Percentiles rank a stretch among this genome's conserved stretches.
Conservation (phyloP, 2,329 filamentous ascomycete species). For the Orbilia ellipsospora region DNA sequence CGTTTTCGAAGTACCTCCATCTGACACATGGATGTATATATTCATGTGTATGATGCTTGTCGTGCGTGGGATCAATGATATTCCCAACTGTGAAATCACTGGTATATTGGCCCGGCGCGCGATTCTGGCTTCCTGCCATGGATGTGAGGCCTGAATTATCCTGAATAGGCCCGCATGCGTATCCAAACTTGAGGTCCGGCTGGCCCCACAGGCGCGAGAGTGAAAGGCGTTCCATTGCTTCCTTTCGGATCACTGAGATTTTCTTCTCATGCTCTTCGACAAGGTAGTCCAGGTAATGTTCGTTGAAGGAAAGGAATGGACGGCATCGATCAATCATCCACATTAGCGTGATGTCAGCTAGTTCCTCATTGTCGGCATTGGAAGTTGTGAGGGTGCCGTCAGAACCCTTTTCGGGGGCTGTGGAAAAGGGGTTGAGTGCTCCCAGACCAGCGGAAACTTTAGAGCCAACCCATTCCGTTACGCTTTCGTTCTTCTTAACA, state of each 20-base stretch:
- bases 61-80: constrained; percentile 43
- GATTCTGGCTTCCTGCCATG: constrained; percentile 42
- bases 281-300: constrained; percentile 53
- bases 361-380: constrained; percentile 55
- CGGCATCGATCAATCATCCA: constrained; percentile 63
- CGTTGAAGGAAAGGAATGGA: constrained; percentile 57
- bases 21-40: constrained; percentile 51
- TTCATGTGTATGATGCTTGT: constrained; percentile 43
- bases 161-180: constrained; percentile 40
- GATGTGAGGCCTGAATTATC: constrained; percentile 41
- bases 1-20: constrained; percentile 53
- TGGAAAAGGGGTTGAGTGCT: constrained; percentile 36
- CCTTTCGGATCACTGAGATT: constrained; percentile 36
- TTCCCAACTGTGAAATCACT: constrained; percentile 45
- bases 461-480: constrained; percentile 10
- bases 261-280: constrained; percentile 41
- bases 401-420: constrained; percentile 31
- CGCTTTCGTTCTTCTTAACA: constrained; percentile 44
- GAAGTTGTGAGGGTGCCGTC: constrained; percentile 30
- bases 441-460: constrained; percentile 35
- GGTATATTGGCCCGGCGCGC: constrained; percentile 46
- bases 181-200: constrained; percentile 42
- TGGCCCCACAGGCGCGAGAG: constrained; percentile 37
- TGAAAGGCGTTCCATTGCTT: constrained; percentile 18
- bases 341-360: constrained; percentile 62